Evolutionary conservation across 176 grass and related monocot species (phyloP).

Genomic region (Raddia distichophylla): DNA sequence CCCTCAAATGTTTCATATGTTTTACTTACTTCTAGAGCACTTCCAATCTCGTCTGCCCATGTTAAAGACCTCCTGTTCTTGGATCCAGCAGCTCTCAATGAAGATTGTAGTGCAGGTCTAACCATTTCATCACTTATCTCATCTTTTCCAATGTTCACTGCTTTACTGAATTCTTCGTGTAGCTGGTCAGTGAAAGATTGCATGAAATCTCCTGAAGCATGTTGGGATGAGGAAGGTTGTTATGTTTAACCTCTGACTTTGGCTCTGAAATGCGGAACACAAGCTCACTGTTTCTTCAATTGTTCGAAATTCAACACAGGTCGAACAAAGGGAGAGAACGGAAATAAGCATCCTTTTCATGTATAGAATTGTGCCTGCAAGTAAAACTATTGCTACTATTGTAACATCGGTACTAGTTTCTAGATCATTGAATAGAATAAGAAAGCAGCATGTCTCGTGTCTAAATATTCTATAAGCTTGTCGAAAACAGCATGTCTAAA

Average conservation of each 20-base stretch:
- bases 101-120: conserved; percentile 61
- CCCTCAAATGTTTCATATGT: conserved; percentile 43
- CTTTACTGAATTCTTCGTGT: conserved; percentile 37
- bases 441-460: background rate
- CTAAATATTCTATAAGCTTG: background rate
- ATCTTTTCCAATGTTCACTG: conserved; percentile 39
- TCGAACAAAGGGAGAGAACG: conserved; percentile 45
- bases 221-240: conserved; percentile 29
- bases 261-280: conserved; percentile 67
- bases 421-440: conserved; percentile 28
- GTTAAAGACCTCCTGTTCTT: conserved; percentile 59
- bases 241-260: conserved; percentile 41
- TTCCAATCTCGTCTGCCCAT: conserved; percentile 67
- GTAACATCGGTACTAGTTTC: conserved; percentile 41
- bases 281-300: conserved; percentile 63
- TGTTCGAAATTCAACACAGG: conserved; percentile 56
- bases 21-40: conserved; percentile 44
- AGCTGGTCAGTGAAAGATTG: conserved; percentile 32
- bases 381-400: conserved; percentile 54
- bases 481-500: no score
- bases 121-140: conserved; percentile 36
- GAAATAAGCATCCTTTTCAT: conserved; percentile 52
- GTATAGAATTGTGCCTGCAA: conserved; percentile 56
- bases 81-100: conserved; percentile 59
- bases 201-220: conserved; percentile 20